Evolutionary conservation across 306 rosid species (phyloP), one percentile per base, ranked within the genome.

Genomic region (Pyrus bretschneideri): DNA sequence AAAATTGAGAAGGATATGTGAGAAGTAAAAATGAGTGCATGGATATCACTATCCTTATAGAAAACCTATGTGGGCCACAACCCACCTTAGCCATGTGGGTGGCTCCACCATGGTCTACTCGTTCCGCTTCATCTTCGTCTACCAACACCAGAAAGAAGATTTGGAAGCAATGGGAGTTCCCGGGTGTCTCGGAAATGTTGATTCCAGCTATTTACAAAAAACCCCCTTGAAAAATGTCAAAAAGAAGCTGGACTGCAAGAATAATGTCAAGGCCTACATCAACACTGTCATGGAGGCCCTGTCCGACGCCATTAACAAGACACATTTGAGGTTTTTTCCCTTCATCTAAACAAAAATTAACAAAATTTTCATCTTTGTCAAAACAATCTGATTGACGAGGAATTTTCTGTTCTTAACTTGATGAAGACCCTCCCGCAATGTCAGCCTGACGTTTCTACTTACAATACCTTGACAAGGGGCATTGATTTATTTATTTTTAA

Each of bases 371-470:
- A 46, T 51, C 64, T 35, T 40, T 29, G 98, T 75, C 85, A 93
- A 75, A 92, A 80, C 85, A 86, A 86, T 61, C 38, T 61, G 65
- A 82, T 91, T 81, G 88, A 87, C 2, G 88, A 90, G 77, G 97
- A 93, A 4, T 88, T 95, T 79, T 83, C 70, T 2, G 75, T 59
- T 75, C 89, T 95, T 18, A 75, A 86, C 78, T 88, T 79, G 78
- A 95, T 95, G 99, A 89, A 95, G 86, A 84, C 82, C 35, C 93
- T 88, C 72, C 97, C 96, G 61, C 75, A 69, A 71, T 87, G 97
- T 85, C 99, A 92, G 78, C 99, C 99, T 49, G 99, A 92, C 75
- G 93, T 92, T 78, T 95, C 84, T 84, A 90, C 97, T 52, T 92
- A 95, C 77, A 90, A 97, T 67, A 89, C 89, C 31, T 82, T 95